Percentiles rank a stretch among this genome's conserved stretches.
phyloP scores from a whole-genome alignment of 2,329 filamentous ascomycete species.

The Diaporthe sp. region DNA sequence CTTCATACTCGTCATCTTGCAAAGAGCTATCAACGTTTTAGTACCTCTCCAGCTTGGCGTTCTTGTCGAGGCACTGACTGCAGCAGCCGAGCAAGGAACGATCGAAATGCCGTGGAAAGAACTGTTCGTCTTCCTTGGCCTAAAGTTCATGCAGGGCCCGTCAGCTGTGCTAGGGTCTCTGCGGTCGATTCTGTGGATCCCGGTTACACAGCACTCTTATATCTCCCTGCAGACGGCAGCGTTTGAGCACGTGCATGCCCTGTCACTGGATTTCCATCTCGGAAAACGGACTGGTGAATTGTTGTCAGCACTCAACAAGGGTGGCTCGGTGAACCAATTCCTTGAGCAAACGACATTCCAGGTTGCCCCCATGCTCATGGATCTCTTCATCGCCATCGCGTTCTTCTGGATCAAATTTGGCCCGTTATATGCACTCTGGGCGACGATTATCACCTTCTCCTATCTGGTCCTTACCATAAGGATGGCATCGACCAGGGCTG shows the following conservation, averaged over 20 bases:
- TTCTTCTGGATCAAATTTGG: constrained; percentile 87
- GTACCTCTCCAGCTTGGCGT: constrained; percentile 85
- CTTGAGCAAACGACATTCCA: constrained; percentile 97
- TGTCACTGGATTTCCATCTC: constrained; percentile 96
- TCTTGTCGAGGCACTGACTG: constrained; percentile 81
- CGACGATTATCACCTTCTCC: constrained; percentile 91
- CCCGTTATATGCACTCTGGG: constrained; percentile 89
- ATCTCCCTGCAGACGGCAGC: constrained; percentile 92
- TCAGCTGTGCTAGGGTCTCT: constrained; percentile 88
- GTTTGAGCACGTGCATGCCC: constrained; percentile 95
- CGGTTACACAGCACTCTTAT: constrained; percentile 97
- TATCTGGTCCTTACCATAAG: constrained; percentile 97
- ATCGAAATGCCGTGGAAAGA: constrained; percentile 76
- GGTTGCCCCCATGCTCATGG: constrained; percentile 93
- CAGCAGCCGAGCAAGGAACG: constrained; percentile 56
- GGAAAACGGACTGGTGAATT: constrained; percentile 98
- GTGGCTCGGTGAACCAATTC: constrained; percentile 95
- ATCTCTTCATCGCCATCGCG: constrained; percentile 85
- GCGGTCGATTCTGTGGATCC: constrained; percentile 91
- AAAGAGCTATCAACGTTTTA: constrained; percentile 86
- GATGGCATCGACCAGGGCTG: constrained; percentile 92
- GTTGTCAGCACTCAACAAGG: constrained; percentile 94
- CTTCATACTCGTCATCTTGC: constrained; percentile 82
- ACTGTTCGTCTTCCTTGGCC: constrained; percentile 82
- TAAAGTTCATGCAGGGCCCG: constrained; percentile 86